Conservation (phyloP, 2,329 filamentous ascomycete species). For the Cladophialophora immunda region DNA sequence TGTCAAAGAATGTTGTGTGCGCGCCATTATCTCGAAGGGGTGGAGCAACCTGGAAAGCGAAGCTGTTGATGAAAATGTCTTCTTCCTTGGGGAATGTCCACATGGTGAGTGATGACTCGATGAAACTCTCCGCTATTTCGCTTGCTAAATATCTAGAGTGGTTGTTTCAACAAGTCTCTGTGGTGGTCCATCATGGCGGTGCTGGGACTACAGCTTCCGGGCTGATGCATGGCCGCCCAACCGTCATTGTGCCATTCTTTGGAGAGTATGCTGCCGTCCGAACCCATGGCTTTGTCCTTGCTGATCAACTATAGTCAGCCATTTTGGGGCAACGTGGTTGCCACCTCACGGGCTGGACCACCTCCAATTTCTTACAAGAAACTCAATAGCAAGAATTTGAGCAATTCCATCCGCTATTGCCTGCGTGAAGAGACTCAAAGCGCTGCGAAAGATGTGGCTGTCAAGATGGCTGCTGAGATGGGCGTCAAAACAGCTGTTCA, state of each 20-base stretch:
- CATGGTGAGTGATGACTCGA: slow-evolving; percentile 45
- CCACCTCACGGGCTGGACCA: slow-evolving; percentile 59
- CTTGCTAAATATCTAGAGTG: slow-evolving; percentile 52
- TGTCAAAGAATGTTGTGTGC: slow-evolving; percentile 55
- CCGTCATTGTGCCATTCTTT: slow-evolving; percentile 65
- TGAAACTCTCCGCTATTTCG: neutral
- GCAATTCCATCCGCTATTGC: slow-evolving; percentile 56
- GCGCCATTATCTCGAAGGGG: slow-evolving; percentile 64
- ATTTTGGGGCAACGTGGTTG: slow-evolving; percentile 65
- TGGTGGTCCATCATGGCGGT: slow-evolving; percentile 67
- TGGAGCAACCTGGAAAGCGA: slow-evolving; percentile 59
- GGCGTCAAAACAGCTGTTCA: slow-evolving; percentile 70
- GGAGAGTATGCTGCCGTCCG: slow-evolving; percentile 52
- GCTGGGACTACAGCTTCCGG: slow-evolving; percentile 63
- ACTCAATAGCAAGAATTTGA: slow-evolving; percentile 56
- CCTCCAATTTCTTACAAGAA: slow-evolving; percentile 57
- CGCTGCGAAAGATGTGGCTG: slow-evolving; percentile 41
- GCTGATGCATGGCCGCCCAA: slow-evolving; percentile 61
- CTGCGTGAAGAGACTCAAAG: slow-evolving; percentile 48
- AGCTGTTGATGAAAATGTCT: slow-evolving; percentile 51
- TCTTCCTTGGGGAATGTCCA: slow-evolving; percentile 64
- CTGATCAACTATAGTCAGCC: slow-evolving; percentile 48
- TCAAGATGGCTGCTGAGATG: slow-evolving; percentile 67
- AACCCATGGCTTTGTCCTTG: neutral
- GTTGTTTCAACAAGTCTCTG: slow-evolving; percentile 65